These are phyloP conservation scores for Poa annua DNA, from an alignment of 176 grass and related monocot species.

Conservation along the genomic window DNA sequence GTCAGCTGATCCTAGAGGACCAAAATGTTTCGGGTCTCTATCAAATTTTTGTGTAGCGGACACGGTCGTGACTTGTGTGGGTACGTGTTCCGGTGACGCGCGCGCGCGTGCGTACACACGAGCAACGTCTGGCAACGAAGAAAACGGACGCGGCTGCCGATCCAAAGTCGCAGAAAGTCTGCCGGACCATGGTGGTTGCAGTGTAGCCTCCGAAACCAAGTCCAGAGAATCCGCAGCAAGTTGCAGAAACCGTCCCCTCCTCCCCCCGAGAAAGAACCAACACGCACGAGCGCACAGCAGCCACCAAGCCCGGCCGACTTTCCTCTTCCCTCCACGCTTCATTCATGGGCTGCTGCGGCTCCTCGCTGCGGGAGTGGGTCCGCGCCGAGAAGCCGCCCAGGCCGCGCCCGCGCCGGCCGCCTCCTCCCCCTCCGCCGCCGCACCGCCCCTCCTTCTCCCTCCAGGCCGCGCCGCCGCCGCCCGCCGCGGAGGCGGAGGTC, in stretches of 20 bases:
- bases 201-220: background rate
- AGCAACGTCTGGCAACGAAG: background rate
- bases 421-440: conserved; percentile 24
- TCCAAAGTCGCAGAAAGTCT: background rate
- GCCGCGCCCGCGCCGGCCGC: conserved; percentile 12
- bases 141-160: background rate
- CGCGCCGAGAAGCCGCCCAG: conserved; percentile 58
- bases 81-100: background rate
- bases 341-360: conserved; percentile 86
- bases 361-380: conserved; percentile 55
- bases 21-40: too few relatives aligned
- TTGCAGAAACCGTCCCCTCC: background rate
- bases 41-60: too few relatives aligned
- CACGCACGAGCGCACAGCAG: background rate
- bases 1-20: too few relatives aligned
- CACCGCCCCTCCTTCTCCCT: conserved; percentile 44
- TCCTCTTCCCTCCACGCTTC: background rate
- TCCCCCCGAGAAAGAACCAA: background rate
- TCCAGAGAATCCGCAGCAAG: conserved; percentile 31
- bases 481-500: background rate
- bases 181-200: background rate
- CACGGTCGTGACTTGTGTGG: too few relatives aligned
- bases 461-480: conserved; percentile 27
- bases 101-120: background rate
- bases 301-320: conserved; percentile 13